Evolutionary conservation across 1,139 yeast genomes (phyloP).

Genomic region (Petasospora fabianii): DNA sequence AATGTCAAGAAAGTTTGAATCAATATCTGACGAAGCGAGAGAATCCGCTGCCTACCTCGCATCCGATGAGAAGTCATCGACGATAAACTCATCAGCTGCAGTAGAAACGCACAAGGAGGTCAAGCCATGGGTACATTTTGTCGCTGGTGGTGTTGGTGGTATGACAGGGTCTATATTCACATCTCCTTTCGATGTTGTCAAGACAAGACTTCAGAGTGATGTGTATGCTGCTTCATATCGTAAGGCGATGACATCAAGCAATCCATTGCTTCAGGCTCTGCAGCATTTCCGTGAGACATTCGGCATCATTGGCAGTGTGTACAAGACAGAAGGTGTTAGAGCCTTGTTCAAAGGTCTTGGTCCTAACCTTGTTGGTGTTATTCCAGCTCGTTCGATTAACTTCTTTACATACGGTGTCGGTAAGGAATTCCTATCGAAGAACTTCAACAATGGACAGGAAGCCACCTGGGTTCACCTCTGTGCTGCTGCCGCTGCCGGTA

Average conservation of each 20-base stretch:
- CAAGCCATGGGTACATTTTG: slow-evolving; percentile 91
- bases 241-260: slow-evolving; percentile 27
- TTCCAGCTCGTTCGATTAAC: slow-evolving; percentile 95
- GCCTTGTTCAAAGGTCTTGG: slow-evolving; percentile 94
- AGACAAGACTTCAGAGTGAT: slow-evolving; percentile 91
- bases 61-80: slow-evolving; percentile 3
- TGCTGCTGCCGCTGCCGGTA: slow-evolving; percentile 92
- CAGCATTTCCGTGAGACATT: slow-evolving; percentile 85
- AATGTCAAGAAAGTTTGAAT: not conserved
- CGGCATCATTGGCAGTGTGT: slow-evolving; percentile 63
- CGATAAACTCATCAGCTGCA: not conserved
- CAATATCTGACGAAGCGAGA: not conserved
- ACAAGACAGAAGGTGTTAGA: slow-evolving; percentile 71
- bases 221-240: slow-evolving; percentile 42
- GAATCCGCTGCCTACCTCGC: slow-evolving; percentile 3
- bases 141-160: slow-evolving; percentile 99
- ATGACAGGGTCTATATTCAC: slow-evolving; percentile 96
- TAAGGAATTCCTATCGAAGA: slow-evolving; percentile 63
- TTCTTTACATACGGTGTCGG: slow-evolving; percentile 95
- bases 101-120: slow-evolving; percentile 30
- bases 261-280: slow-evolving; percentile 40
- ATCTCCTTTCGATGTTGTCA: slow-evolving; percentile 94
- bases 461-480: slow-evolving; percentile 81
- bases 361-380: slow-evolving; percentile 96
- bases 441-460: slow-evolving; percentile 71